Percentiles rank a stretch among this genome's conserved stretches.
Evolutionary conservation across 1,139 yeast genomes (phyloP).

Genomic region (Candida gigantensis): DNA sequence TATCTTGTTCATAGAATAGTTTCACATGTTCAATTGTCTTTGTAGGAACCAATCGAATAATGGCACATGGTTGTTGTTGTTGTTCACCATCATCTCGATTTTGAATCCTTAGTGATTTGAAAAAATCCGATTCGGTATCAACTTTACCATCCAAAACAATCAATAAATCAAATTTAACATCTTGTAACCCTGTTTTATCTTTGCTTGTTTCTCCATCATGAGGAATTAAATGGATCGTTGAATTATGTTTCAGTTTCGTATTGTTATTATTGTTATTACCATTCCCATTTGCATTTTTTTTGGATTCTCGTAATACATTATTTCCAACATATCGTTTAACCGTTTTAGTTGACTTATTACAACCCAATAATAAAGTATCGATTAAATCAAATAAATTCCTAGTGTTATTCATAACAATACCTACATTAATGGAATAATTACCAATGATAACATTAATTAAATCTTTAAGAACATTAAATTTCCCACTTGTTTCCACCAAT

Average conservation of each 20-base stretch:
- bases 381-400: constrained; percentile 64
- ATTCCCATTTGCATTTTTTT: constrained; percentile 20
- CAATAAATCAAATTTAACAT: constrained; percentile 55
- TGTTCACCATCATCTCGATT: too few relatives aligned
- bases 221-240: constrained; percentile 46
- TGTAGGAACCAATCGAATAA: constrained; percentile 70
- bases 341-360: constrained; percentile 48
- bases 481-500: constrained; percentile 83
- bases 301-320: constrained; percentile 37
- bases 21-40: constrained; percentile 82
- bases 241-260: constrained; percentile 1
- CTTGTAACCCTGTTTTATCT: constrained; percentile 24
- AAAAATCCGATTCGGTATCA: constrained; percentile 36
- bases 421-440: constrained; percentile 42
- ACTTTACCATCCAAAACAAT: constrained; percentile 75
- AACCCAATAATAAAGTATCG: constrained; percentile 75
- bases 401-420: constrained; percentile 39
- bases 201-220: constrained; percentile 38
- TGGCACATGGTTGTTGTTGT: constrained; percentile 39
- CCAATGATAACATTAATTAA: constrained; percentile 46
- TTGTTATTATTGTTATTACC: constrained; percentile 18
- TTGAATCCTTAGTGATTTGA: constrained; percentile 33
- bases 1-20: constrained; percentile 29
- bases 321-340: constrained; percentile 71
- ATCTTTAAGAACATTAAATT: constrained; percentile 70